A percentile compares a stretch with the other conserved stretches of the same genome.
Evolutionary conservation across 176 grass and related monocot species (phyloP).

Genomic region (Eragrostis curvula): DNA sequence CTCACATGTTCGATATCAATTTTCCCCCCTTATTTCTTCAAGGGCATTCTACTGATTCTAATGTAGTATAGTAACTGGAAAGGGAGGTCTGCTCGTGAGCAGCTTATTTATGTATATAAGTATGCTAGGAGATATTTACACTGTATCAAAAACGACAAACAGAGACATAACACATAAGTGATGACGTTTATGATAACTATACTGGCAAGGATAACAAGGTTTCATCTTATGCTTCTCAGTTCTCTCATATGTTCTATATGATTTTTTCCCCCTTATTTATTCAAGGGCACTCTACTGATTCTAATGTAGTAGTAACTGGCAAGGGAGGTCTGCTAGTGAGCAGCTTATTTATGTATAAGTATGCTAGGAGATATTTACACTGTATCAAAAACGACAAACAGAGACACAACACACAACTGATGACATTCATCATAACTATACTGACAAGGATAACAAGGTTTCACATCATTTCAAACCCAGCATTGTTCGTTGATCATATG

Average conservation of each 20-base stretch:
- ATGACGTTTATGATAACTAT: neutral
- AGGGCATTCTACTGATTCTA: neutral
- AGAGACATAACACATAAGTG: neutral
- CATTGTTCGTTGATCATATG: constrained; percentile 6
- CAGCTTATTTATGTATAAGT: constrained; percentile 1
- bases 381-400: neutral
- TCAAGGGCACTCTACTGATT: neutral
- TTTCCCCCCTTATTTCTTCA: neutral
- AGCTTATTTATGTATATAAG: neutral
- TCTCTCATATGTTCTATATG: neutral
- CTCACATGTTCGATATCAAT: neutral
- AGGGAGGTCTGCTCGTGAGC: neutral
- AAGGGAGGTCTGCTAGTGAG: neutral
- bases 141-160: neutral
- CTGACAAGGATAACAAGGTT: constrained; percentile 5
- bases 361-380: neutral
- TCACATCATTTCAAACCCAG: neutral
- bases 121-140: neutral
- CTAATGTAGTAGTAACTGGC: too few species aligned
- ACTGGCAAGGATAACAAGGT: constrained; percentile 3
- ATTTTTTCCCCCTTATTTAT: neutral
- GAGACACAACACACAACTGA: neutral
- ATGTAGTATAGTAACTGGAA: neutral
- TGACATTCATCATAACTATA: neutral
- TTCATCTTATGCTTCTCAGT: neutral